These are phyloP conservation scores for Trichoderma erinaceum DNA, from an alignment of 495 filamentous ascomycete genomes.

Conservation along the genomic window DNA sequence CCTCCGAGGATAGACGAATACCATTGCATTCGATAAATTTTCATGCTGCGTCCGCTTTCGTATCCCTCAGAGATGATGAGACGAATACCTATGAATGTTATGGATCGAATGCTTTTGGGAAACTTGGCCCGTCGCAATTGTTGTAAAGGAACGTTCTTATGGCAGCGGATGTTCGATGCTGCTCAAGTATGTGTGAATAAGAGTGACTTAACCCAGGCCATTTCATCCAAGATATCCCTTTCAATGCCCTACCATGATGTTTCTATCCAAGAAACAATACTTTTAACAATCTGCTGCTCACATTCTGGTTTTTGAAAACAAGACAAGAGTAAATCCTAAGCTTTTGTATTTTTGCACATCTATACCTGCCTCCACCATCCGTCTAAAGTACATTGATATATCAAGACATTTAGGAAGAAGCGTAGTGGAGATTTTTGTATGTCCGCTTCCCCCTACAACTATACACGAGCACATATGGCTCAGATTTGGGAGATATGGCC, in stretches of 20 bases:
- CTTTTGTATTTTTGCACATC: slow-evolving; percentile 14
- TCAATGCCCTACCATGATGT: background rate
- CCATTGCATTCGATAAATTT: slow-evolving; percentile 17
- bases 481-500: background rate
- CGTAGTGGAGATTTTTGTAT: slow-evolving; percentile 28
- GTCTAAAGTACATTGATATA: slow-evolving; percentile 28
- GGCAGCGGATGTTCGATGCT: background rate
- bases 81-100: background rate
- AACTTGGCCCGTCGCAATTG: background rate
- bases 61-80: background rate
- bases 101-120: background rate
- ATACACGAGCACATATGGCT: slow-evolving; percentile 6
- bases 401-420: slow-evolving; percentile 26
- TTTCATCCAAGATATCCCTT: background rate
- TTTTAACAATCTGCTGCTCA: background rate
- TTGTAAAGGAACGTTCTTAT: background rate
- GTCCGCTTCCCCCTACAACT: slow-evolving; percentile 16
- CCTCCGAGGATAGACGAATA: slow-evolving; percentile 19
- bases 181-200: background rate
- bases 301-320: background rate
- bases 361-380: slow-evolving; percentile 25
- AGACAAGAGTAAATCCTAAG: background rate
- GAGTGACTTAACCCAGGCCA: background rate
- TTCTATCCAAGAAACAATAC: rapidly evolving
- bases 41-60: background rate